Evolutionary conservation across 2,329 filamentous ascomycete genomes (phyloP), one percentile per base, ranked within the genome.

Genomic region (Mollisia scopiformis): DNA sequence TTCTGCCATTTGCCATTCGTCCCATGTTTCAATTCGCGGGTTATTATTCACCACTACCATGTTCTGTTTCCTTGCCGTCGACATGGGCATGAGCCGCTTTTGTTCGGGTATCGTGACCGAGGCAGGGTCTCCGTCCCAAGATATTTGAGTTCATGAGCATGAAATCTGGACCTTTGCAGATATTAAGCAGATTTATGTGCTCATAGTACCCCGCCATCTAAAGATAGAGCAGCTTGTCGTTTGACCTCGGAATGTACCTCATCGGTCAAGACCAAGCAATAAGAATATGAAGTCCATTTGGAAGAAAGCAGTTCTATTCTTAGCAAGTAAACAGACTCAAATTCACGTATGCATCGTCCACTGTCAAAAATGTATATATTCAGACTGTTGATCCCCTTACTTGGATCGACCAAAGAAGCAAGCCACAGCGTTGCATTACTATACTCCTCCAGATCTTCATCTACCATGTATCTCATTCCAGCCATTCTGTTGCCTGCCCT

Each of bases 401-500:
- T 46, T 46, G 8, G 19, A 46, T 25, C 21, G 37, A 21, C 16
- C n/a, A 14, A 41, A 39, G 46, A 57, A 21, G 56, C 61, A 46
- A 46, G 23, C 41, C 19, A 25, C 19, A 27, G 41, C 19, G 19
- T 46, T 46, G 27, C 19, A 46, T 23, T 46, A 46, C 19, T 61
- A 50, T 16, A 16, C 25, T 52, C 49, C 27, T 2, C 11, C 35
- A 25, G 51, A 39, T 46, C 47, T 31, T 35, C 35, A 39, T 46
- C 37, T 21, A 58, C 16, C 37, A 66, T 65, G 65, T 57, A 63
- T 50, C 58, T 61, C 30, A 35, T 61, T 31, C 39, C 64, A 31
- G 52, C 57, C 37, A 50, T 62, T 39, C 57, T 67, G 33, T 51
- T 67, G 21, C 65, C 65, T 31, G 62, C 61, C 23, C 46, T 67